Evolutionary conservation across 176 grass and related monocot genomes (phyloP).

Genomic region (Musa troglodytarum): DNA sequence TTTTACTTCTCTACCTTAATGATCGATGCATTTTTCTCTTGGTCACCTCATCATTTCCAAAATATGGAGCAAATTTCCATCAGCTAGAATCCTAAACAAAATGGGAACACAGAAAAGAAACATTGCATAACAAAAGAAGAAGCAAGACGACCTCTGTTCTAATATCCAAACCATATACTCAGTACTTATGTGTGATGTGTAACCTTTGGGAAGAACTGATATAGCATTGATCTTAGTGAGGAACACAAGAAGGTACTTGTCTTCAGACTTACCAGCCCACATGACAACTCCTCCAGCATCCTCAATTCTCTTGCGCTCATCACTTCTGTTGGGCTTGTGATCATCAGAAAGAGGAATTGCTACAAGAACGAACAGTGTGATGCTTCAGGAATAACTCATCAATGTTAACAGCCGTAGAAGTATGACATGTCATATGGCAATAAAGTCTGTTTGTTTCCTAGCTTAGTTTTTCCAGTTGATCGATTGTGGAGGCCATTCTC

Average conservation of each 20-base stretch:
- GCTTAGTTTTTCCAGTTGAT: too few relatives aligned
- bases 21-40: too few relatives aligned
- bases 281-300: too few relatives aligned
- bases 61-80: neutral
- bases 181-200: neutral
- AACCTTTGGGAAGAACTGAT: neutral
- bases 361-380: conserved; percentile 23
- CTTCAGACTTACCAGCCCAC: too few relatives aligned
- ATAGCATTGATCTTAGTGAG: neutral
- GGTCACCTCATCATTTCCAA: too few relatives aligned
- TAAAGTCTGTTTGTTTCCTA: too few relatives aligned
- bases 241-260: neutral
- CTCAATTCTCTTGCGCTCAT: too few relatives aligned
- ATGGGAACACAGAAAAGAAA: neutral
- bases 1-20: too few relatives aligned
- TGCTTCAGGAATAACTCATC: conserved; percentile 18
- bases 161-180: neutral
- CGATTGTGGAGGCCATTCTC: too few relatives aligned
- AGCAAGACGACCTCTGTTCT: neutral
- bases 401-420: neutral
- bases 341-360: conserved; percentile 80
- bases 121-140: neutral
- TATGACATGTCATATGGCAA: too few relatives aligned
- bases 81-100: neutral
- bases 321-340: conserved; percentile 78